Evolutionary conservation across 192 early-diverging fungal species (phyloP).

Genomic region (Chytriomyces hyalinus): DNA sequence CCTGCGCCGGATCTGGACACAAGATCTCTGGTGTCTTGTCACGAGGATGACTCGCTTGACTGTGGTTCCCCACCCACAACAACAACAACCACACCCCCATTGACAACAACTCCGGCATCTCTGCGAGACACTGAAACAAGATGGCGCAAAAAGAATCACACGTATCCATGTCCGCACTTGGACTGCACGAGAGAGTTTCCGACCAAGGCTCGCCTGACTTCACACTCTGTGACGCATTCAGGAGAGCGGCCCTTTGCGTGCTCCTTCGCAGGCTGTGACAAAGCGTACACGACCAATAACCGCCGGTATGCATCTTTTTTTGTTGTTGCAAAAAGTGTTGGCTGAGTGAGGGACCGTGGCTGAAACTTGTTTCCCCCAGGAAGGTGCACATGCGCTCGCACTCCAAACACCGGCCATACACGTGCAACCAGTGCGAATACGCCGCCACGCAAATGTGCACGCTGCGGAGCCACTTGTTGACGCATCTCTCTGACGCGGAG

Average conservation of each 20-base stretch:
- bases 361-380: no score
- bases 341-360: no score
- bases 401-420: slow-evolving; percentile 11
- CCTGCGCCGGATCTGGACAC: not conserved
- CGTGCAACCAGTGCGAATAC: slow-evolving; percentile 28
- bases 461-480: slow-evolving; percentile 1
- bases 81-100: not conserved
- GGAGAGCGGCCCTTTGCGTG: no score
- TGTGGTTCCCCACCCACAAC: not conserved
- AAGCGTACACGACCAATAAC: no score
- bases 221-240: no score
- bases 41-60: not conserved
- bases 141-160: not conserved
- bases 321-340: no score
- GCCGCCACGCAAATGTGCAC: slow-evolving; percentile 7
- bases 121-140: not conserved
- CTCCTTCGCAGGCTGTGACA: no score
- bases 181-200: not conserved
- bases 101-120: not conserved
- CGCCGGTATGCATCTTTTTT: no score
- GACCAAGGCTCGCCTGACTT: no score
- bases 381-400: no score
- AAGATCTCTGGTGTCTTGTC: not conserved
- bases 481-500: not conserved
- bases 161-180: not conserved